Evolutionary conservation across 495 filamentous ascomycete species (phyloP).

Genomic region (Amorphotheca resinae): DNA sequence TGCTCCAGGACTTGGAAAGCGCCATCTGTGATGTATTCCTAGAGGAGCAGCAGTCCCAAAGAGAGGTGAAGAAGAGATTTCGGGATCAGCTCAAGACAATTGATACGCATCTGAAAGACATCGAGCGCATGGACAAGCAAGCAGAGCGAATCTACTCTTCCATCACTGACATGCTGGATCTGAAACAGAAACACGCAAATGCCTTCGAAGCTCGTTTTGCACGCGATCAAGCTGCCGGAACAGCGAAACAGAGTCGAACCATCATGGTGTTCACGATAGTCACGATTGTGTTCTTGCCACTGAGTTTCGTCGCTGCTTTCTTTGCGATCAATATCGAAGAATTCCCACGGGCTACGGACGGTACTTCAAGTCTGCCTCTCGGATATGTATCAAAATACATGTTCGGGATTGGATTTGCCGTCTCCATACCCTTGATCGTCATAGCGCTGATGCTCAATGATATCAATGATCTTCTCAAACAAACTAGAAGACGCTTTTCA

Average conservation of each 20-base stretch:
- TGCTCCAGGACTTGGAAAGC: conserved; percentile 42
- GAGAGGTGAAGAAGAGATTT: conserved; percentile 46
- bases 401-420: conserved; percentile 55
- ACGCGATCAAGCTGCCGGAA: conserved; percentile 51
- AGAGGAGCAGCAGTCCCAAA: conserved; percentile 34
- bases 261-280: conserved; percentile 60
- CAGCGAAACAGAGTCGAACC: conserved; percentile 55
- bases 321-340: conserved; percentile 53
- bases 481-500: not conserved
- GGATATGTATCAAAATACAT: conserved; percentile 49
- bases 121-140: conserved; percentile 57
- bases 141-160: conserved; percentile 50
- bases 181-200: conserved; percentile 60
- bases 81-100: conserved; percentile 49
- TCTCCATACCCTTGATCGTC: conserved; percentile 48
- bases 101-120: conserved; percentile 49
- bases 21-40: conserved; percentile 35
- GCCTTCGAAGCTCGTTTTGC: conserved; percentile 58
- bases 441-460: conserved; percentile 47
- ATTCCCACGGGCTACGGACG: conserved; percentile 24
- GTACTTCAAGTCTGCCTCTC: conserved; percentile 30
- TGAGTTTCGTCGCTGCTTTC: conserved; percentile 55
- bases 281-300: conserved; percentile 31
- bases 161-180: conserved; percentile 49
- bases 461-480: conserved; percentile 30